Evolutionary conservation across 2,329 filamentous ascomycete genomes (phyloP), one percentile per base, ranked within the genome.

Genomic region (Epichloe gansuensis): DNA sequence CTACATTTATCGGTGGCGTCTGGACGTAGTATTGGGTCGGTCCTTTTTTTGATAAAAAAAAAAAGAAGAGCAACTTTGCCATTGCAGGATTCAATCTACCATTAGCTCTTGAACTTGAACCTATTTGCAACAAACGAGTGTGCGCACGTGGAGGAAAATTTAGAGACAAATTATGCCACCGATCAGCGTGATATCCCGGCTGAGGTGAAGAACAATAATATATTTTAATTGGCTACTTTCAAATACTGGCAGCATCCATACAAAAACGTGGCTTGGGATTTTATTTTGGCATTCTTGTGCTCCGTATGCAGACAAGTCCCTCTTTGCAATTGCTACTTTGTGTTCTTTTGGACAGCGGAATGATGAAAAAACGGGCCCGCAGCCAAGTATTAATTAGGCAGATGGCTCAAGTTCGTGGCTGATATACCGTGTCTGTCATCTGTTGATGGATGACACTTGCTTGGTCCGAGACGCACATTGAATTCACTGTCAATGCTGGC

Each of bases 161-260:
- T 41, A 48, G 51, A 46, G 45, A 48, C 28, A 46, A 46, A 25
- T 41, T 23, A 42, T 28, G 21, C 15, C 49, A 48, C 34, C 37
- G 39, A 51, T 31, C 38, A 48, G 45, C 45, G 46, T 31, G 15
- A 31, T 34, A 28, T 37, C 21, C 34, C 45, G 23, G 48, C 41
- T 42, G 38, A 41, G 45, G 39, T 46, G 23, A 48, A 46, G 45
- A 43, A 51, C 23, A 17, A 51, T 51, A 54, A 51, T 54, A 21
- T 35, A 35, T 38, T 38, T 48, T 51, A 54, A 51, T 54, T 46
- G 39, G 37, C 50, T 43, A 52, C 11, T 39, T 12, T 48, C 17
- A 31, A 28, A n/a, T n/a, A 46, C 25, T 25, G 13, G 12, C 21
- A 31, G 43, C 25, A 25, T 8, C 13, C 7, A n/a, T 11, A 6